Conservation (phyloP, 371 early-diverging fungal genomes). For the Apophysomyces ossiformis region DNA sequence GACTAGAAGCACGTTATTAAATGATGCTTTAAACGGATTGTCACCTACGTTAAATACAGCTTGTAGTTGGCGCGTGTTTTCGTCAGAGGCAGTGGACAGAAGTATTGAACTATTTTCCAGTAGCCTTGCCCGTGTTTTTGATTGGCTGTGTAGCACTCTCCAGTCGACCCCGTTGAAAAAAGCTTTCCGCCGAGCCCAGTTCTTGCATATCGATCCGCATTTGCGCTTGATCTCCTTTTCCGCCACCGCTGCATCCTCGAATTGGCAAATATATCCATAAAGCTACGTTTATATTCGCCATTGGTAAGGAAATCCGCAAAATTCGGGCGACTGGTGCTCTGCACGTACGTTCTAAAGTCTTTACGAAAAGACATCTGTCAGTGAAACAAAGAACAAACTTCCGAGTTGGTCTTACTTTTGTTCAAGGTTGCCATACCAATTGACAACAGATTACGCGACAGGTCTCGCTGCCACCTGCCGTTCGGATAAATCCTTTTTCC, state of each 20-base stretch:
- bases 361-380: not conserved
- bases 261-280: not conserved
- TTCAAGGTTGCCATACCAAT: not conserved
- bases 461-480: not conserved
- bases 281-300: not conserved
- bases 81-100: not conserved
- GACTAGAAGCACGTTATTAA: not conserved
- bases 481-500: not conserved
- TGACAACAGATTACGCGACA: not conserved
- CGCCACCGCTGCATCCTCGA: not conserved
- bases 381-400: not conserved
- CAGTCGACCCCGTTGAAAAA: not conserved
- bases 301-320: not conserved
- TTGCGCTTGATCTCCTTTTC: not conserved
- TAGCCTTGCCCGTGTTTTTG: not conserved
- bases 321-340: not conserved
- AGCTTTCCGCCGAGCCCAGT: not conserved
- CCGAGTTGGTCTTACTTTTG: not conserved
- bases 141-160: not conserved
- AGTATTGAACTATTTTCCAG: not conserved
- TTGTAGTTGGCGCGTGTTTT: not conserved
- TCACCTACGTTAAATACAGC: not conserved
- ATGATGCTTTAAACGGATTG: not conserved
- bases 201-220: conserved; percentile 1
- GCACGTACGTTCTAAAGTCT: not conserved